These are phyloP conservation scores for Sugiyamaella novakii DNA, from an alignment of 1,139 yeast species.

Conservation along the genomic window DNA sequence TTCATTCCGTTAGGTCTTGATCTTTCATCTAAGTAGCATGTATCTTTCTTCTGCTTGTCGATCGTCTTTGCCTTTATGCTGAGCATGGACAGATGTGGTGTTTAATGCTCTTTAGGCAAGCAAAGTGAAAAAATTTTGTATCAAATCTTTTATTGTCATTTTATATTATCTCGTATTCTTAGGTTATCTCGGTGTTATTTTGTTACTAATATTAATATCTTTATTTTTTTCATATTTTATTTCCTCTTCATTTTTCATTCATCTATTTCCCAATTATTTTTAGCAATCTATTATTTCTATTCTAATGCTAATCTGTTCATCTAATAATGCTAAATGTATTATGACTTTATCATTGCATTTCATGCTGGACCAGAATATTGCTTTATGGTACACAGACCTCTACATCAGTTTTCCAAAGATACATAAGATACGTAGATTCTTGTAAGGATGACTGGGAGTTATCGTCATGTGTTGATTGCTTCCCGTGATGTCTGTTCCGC, in stretches of 20 bases:
- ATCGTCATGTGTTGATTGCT: no score
- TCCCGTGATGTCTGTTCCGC: conserved; percentile 10
- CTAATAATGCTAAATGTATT: conserved; percentile 10
- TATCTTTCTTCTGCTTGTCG: neutral
- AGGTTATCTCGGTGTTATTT: neutral
- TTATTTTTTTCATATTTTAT: neutral
- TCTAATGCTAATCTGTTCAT: conserved; percentile 8
- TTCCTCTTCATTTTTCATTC: neutral
- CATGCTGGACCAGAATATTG: conserved; percentile 18
- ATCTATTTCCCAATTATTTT: neutral
- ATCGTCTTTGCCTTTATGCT: neutral
- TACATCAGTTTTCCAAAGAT: conserved; percentile 6
- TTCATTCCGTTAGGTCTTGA: neutral
- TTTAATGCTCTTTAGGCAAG: neutral
- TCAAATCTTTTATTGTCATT: neutral
- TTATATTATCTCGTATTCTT: no score
- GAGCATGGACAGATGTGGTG: neutral
- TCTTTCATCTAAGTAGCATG: neutral
- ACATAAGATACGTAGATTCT: conserved; percentile 12
- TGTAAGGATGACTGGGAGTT: neutral
- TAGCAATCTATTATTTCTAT: neutral
- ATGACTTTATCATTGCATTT: conserved; percentile 15
- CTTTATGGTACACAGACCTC: conserved; percentile 17
- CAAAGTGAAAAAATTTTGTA: no score
- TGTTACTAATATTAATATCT: neutral